Percentiles rank a stretch among this genome's conserved stretches.
Conservation (phyloP, 2,329 filamentous ascomycete species). For the Cordyceps farinosa region DNA sequence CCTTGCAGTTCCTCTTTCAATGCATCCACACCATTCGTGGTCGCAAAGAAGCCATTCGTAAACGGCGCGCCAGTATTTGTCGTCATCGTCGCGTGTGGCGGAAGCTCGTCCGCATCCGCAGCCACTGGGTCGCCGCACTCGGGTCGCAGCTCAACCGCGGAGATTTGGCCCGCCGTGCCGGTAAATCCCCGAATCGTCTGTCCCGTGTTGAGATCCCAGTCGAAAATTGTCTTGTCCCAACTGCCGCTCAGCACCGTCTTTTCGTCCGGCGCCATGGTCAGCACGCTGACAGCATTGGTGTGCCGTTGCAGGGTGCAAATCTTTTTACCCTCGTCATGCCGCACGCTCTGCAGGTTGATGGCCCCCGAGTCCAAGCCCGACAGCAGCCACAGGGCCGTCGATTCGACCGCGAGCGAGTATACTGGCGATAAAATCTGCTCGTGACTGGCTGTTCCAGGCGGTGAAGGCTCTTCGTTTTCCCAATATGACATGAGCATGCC, state of each 20-base stretch:
- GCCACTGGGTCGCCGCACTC: conserved; percentile 72
- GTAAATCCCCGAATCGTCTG: conserved; percentile 71
- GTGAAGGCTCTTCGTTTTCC: conserved; percentile 84
- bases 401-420: conserved; percentile 89
- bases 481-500: conserved; percentile 94
- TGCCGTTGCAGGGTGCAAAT: conserved; percentile 80
- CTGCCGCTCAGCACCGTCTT: conserved; percentile 83
- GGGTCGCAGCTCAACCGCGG: conserved; percentile 80
- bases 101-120: conserved; percentile 60
- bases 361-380: conserved; percentile 86
- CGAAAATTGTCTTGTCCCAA: conserved; percentile 92
- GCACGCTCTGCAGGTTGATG: conserved; percentile 89
- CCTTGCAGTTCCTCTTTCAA: conserved; percentile 18
- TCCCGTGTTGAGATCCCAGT: conserved; percentile 93
- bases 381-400: conserved; percentile 84
- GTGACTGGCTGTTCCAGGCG: conserved; percentile 43
- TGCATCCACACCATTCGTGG: conserved; percentile 42
- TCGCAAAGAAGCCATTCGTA: conserved; percentile 23
- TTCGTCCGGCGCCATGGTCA: conserved; percentile 80
- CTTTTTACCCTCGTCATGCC: conserved; percentile 90
- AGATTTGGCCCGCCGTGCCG: conserved; percentile 78
- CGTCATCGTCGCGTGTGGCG: conserved; percentile 60
- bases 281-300: conserved; percentile 84
- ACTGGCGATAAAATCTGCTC: conserved; percentile 77
- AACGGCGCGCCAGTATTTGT: conserved; percentile 67